Base-by-base conservation (phyloP, 805 yeast genomes). In the Pichia pseudocactophila region DNA sequence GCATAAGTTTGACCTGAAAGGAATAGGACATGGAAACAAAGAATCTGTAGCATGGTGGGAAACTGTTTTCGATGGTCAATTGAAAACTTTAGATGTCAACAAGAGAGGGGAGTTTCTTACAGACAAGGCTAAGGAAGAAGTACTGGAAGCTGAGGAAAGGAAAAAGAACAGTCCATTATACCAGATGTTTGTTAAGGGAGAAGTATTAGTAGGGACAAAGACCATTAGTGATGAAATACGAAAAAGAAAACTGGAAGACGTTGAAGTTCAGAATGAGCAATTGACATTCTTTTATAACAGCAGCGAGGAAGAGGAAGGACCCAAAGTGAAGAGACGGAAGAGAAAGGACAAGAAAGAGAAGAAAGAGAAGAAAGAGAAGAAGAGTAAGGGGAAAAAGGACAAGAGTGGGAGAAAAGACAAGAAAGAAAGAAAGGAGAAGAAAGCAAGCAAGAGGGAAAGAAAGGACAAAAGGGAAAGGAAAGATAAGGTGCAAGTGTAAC, bases 1-100 rank as follows among this genome's bases (percentile, higher is more conserved):
- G 50, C 97, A 90, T 56, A 88, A 92, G 63, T 80, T 78, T 52
- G 96, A 90, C 56, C 80, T 78, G 44, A 88, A 87, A 57, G 98
- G 98, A 9, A 69, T 90, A 20, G 98, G 98, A 0, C 81, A 82
- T 56, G 79, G 76, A 20, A 65, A 69, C 37, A 80, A 78, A 40
- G 92, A 86, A 50, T 74, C 80, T 13, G 95, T 85, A 50, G 82
- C 86, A 36, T 90, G 98, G 98, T 90, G 98, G 98, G 98, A 90
- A 51, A 73, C 85, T 49, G 69, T 90, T 36, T 92, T 92, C 65
- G 97, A 90, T 61, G 96, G 96, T 2, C 96, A 88, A 50, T 70
- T 90, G 49, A 85, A 86, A 56, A 74, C 77, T 8, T 59, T 92
- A 39, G 87, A 84, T 44, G 56, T 59, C 7, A 43, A 40, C 3